Conservation (phyloP, 257 asterid genomes). For the Solanum ossicruentum region DNA sequence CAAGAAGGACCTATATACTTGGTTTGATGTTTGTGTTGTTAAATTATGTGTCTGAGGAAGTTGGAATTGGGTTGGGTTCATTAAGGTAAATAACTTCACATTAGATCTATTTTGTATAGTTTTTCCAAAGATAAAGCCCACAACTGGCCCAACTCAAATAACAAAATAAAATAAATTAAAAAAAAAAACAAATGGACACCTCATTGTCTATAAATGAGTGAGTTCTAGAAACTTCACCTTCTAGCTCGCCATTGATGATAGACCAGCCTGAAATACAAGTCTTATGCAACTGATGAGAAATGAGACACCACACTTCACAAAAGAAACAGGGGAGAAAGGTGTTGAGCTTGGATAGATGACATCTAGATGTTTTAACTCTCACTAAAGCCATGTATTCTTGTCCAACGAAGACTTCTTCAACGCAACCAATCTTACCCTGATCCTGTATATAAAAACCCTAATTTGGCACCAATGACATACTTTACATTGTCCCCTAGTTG, state of each 20-base stretch:
- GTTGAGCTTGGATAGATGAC: neutral
- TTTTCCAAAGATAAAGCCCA: no score
- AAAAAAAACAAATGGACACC: no score
- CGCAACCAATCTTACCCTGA: neutral
- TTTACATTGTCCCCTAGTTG: neutral
- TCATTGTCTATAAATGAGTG: no score
- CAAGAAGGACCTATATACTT: neutral
- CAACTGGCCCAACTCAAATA: no score
- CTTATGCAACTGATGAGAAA: neutral
- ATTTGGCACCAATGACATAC: neutral
- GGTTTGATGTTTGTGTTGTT: neutral
- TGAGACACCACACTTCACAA: neutral
- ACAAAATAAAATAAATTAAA: no score
- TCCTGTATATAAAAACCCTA: neutral
- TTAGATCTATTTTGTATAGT: no score
- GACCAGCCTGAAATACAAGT: no score
- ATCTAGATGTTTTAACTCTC: neutral
- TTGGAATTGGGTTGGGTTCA: neutral
- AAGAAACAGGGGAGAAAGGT: neutral
- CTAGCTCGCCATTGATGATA: no score
- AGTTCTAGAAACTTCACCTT: no score
- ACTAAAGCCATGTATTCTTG: neutral
- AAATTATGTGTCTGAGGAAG: neutral
- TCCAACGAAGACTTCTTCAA: neutral
- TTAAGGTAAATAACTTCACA: neutral